phyloP scores from a whole-genome alignment of 805 yeast species.

The Maudiozyma serrabonitensis region DNA sequence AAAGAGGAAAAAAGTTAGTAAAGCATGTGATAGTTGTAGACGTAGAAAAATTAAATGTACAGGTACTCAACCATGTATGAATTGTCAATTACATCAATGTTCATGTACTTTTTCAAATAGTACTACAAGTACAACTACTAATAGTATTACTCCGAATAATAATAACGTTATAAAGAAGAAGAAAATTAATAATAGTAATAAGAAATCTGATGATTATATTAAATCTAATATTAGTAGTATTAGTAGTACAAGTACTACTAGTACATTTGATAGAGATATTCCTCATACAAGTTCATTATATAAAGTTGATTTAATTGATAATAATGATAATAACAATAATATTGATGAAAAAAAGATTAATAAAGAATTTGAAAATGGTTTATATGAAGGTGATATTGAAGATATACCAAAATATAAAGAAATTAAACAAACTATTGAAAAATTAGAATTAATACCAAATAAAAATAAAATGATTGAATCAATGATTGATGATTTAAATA shows the following conservation, averaged over 20 bases:
- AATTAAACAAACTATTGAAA: slow-evolving; percentile 11
- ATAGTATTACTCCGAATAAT: background rate
- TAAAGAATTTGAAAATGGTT: slow-evolving; percentile 6
- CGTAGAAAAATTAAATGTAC: slow-evolving; percentile 28
- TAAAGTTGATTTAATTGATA: background rate
- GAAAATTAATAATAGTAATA: background rate
- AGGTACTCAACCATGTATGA: slow-evolving; percentile 25
- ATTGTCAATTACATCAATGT: slow-evolving; percentile 24
- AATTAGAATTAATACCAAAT: slow-evolving; percentile 9
- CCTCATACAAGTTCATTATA: background rate
- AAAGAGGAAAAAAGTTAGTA: slow-evolving; percentile 4
- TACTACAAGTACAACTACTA: background rate
- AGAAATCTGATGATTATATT: background rate
- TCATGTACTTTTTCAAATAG: slow-evolving; percentile 12
- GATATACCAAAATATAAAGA: slow-evolving; percentile 10
- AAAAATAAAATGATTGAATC: slow-evolving; percentile 4
- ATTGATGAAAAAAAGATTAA: background rate
- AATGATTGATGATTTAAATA: slow-evolving; percentile 12
- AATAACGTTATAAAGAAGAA: background rate
- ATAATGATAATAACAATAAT: too few relatives aligned
- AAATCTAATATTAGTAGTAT: background rate
- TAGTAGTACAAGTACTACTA: background rate
- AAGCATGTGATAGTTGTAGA: slow-evolving; percentile 26
- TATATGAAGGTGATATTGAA: slow-evolving; percentile 17
- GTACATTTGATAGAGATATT: background rate